phyloP scores from a whole-genome alignment of 371 early-diverging fungal species.

The Mucor ambiguus region DNA sequence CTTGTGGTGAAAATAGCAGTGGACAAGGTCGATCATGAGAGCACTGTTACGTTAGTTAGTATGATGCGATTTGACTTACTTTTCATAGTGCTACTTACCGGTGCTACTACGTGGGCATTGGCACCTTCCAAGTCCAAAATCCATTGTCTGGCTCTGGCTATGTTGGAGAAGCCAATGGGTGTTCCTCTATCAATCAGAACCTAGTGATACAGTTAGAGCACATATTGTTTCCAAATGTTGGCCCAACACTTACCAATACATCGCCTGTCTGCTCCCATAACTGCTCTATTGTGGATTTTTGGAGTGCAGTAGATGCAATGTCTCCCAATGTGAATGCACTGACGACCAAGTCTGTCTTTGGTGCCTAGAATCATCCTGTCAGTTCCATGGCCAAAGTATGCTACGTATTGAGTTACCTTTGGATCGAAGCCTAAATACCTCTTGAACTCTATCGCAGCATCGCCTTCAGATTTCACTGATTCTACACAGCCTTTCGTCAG shows the following conservation, averaged over 20 bases:
- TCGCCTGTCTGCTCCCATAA: conserved; percentile 82
- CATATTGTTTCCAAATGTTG: background rate
- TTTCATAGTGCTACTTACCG: background rate
- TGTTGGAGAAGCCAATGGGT: conserved; percentile 72
- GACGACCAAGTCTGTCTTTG: conserved; percentile 71
- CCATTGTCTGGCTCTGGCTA: conserved; percentile 74
- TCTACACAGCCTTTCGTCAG: conserved; percentile 3
- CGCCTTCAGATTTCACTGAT: conserved; percentile 4
- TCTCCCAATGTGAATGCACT: conserved; percentile 80
- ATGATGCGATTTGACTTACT: background rate
- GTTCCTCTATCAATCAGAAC: conserved; percentile 87
- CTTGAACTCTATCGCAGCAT: conserved; percentile 53
- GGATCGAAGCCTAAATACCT: conserved; percentile 66
- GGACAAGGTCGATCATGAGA: conserved; percentile 80
- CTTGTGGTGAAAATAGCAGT: conserved; percentile 46
- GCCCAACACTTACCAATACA: conserved; percentile 57
- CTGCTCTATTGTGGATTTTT: conserved; percentile 66
- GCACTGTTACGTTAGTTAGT: conserved; percentile 50
- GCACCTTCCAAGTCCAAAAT: conserved; percentile 54
- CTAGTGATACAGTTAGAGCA: conserved; percentile 21
- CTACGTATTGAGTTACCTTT: conserved; percentile 22
- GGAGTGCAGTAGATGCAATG: conserved; percentile 64
- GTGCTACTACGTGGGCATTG: conserved; percentile 48
- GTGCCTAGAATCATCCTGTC: conserved; percentile 12
- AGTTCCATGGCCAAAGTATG: background rate